Evolutionary conservation across 2,329 filamentous ascomycete genomes (phyloP), one percentile per base, ranked within the genome.

Genomic region (Colletotrichum simmondsii): DNA sequence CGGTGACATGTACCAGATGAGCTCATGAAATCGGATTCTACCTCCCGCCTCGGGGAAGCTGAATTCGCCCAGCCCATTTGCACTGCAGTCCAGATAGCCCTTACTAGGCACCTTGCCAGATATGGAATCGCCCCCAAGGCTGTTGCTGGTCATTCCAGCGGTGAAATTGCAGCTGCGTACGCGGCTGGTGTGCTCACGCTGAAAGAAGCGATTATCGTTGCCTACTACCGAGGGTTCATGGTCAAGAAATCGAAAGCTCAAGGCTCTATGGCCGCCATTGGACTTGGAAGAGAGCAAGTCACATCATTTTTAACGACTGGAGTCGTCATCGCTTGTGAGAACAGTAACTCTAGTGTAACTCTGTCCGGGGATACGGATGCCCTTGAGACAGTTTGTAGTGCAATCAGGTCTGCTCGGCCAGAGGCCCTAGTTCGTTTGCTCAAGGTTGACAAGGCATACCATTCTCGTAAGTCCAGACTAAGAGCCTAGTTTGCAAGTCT

Each of bases 81-180:
- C 64, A 90, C 88, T 0, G 87, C 88, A 0, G 54, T 91, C 0
- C 89, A 91, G 73, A 80, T 91, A 2, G 87, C 80, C 0, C 74
- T 87, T 1, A 82, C 81, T 1, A 76, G 85, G 5, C 76, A 84
- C 0, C 76, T 85, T 2, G 69, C 77, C 0, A 77, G 73, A 1
- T 80, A 78, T 65, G 75, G 74, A 0, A 71, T 86, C 3, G 57
- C 57, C 0, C 81, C 83, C 0, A n/a, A 73, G 3, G 79, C 78
- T 0, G 80, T 84, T 1, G 74, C 81, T 1, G 83, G 84, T 0
- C 83, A 85, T 60, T 84, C 82, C 0, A 80, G 77, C 22, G 83
- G 84, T 1, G 83, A 85, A 63, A 83, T 85, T n/a, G 82, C 79
- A 0, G 83, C 81, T 11, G 83, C 83, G 0, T 85, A 83, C 67